Conservation (phyloP, 768 basidiomycete species). For the Gyrodon lividus region DNA sequence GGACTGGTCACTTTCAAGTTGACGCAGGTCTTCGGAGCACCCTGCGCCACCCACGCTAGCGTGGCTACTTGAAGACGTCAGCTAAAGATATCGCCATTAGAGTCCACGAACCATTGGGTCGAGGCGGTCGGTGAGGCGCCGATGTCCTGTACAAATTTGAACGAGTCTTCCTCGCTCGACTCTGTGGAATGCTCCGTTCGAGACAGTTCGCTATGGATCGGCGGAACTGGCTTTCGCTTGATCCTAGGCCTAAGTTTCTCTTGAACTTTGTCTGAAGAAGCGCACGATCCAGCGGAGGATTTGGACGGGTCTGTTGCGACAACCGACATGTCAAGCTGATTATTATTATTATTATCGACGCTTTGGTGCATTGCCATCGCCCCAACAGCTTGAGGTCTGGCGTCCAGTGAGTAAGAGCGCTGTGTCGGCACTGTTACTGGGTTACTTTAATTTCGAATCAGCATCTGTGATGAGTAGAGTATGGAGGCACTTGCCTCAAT, state of each 20-base stretch:
- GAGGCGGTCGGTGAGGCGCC: neutral
- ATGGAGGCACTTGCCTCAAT: neutral
- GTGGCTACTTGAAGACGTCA: slow-evolving; percentile 9
- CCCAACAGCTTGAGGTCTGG: neutral
- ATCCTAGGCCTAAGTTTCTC: neutral
- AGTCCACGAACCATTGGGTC: slow-evolving; percentile 5
- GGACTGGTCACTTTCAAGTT: neutral
- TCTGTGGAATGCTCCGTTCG: neutral
- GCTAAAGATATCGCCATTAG: neutral
- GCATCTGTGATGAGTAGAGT: neutral
- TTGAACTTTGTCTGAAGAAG: neutral
- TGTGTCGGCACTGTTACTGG: neutral
- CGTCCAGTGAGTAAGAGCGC: neutral
- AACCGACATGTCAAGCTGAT: too few species aligned
- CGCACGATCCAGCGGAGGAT: neutral
- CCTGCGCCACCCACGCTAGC: neutral
- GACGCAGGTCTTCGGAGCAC: neutral
- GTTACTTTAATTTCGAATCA: slow-evolving; percentile 3
- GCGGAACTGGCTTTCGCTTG: neutral
- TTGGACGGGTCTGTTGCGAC: neutral
- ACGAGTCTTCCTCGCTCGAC: neutral
- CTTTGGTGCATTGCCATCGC: neutral
- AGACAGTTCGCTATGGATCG: neutral
- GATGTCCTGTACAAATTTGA: neutral
- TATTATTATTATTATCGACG: too few species aligned